phyloP scores from a whole-genome alignment of 2,329 filamentous ascomycete species.

The Aspergillus brasiliensis region DNA sequence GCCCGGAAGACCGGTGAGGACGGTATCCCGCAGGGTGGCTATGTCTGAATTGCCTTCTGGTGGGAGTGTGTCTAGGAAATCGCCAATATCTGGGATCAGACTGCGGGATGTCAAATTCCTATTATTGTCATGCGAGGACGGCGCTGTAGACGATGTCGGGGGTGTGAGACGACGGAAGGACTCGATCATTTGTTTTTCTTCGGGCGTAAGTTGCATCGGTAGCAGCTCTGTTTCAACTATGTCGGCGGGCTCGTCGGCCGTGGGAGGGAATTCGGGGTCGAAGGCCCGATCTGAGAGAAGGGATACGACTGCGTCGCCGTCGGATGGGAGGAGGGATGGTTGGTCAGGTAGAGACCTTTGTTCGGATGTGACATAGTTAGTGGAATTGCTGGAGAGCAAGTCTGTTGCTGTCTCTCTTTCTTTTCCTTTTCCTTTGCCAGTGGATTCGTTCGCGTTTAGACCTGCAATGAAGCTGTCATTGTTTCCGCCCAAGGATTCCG shows the following conservation, averaged over 20 bases:
- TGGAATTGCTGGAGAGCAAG: neutral
- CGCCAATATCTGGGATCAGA: constrained; percentile 38
- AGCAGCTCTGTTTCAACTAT: constrained; percentile 24
- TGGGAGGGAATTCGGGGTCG: constrained; percentile 28
- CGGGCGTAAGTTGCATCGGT: constrained; percentile 23
- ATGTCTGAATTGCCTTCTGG: constrained; percentile 11
- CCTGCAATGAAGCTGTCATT: neutral
- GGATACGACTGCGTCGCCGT: constrained; percentile 47
- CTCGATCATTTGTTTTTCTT: constrained; percentile 34
- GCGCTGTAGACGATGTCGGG: constrained; percentile 3
- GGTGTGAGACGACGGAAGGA: constrained; percentile 32
- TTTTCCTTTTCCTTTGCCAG: constrained; percentile 22
- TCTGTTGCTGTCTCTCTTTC: neutral
- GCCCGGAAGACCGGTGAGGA: constrained; percentile 33
- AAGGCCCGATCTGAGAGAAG: constrained; percentile 41
- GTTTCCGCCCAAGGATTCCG: constrained; percentile 1
- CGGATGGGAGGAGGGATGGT: constrained; percentile 24
- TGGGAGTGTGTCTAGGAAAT: constrained; percentile 31
- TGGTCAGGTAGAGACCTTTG: neutral
- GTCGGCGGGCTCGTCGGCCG: constrained; percentile 29
- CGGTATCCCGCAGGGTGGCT: constrained; percentile 31
- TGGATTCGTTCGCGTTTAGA: neutral
- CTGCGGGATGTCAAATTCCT: constrained; percentile 30
- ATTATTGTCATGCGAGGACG: constrained; percentile 9
- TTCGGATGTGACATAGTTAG: neutral